These are phyloP conservation scores for Tricholoma terreum DNA, from an alignment of 768 basidiomycete species.

Conservation along the genomic window DNA sequence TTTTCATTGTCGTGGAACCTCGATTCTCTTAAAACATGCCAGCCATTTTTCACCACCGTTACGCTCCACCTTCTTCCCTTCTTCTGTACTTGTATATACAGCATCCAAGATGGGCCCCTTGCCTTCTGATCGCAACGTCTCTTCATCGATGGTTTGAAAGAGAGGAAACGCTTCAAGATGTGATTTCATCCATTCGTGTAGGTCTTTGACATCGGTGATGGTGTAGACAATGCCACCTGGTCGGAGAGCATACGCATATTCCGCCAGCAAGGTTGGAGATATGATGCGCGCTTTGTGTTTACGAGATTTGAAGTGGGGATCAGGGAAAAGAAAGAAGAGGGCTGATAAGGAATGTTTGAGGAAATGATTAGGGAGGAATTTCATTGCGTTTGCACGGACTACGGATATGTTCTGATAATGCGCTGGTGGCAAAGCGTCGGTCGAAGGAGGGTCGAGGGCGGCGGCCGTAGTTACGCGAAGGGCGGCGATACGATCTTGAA, in stretches of 20 bases:
- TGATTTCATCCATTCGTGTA: constrained; percentile 92
- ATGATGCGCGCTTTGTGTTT: constrained; percentile 99
- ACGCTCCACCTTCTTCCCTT: constrained; percentile 94
- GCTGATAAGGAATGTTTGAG: constrained; percentile 84
- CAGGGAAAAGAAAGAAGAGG: constrained; percentile 97
- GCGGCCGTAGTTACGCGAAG: constrained; percentile 66
- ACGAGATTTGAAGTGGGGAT: constrained; percentile 96
- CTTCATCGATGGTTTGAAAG: constrained; percentile 77
- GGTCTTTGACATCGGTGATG: constrained; percentile 93
- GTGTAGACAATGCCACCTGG: constrained; percentile 98
- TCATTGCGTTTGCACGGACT: constrained; percentile 97
- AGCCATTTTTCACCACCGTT: constrained; percentile 91
- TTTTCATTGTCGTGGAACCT: constrained; percentile 29
- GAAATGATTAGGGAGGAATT: constrained; percentile 97
- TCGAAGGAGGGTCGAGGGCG: constrained; percentile 35
- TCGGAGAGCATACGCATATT: constrained; percentile 91
- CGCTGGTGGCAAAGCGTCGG: constrained; percentile 27
- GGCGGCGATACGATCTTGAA: constrained; percentile 91
- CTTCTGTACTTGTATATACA: constrained; percentile 85
- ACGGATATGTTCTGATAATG: constrained; percentile 88
- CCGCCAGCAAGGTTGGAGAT: constrained; percentile 94
- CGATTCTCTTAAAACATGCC: constrained; percentile 79
- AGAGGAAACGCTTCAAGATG: constrained; percentile 88
- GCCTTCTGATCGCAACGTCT: constrained; percentile 70
- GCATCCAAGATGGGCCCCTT: constrained; percentile 78